Base-by-base conservation (phyloP, 2,329 filamentous ascomycete species). In the Fusarium armeniacum region DNA sequence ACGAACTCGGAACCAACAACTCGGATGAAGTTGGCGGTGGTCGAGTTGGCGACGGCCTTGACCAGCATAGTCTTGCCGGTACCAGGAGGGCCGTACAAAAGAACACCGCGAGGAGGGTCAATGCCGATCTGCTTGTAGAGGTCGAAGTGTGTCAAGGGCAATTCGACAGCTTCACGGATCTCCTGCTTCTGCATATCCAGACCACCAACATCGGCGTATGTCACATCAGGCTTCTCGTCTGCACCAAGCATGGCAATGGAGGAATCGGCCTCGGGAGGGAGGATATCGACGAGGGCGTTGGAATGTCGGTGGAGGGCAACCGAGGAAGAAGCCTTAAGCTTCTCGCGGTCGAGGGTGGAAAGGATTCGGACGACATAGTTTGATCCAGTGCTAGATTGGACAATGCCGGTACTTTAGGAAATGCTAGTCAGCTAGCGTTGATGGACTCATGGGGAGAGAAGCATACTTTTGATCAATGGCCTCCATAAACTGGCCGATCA, bases 181-280 rank as follows among this genome's bases (percentile, higher is more conserved):
- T 99, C 96, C 83, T 99, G 96, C 86, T 99, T 99, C 84, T 99
- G 96, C 96, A 99, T 99, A 77, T 99, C 96, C 72, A 98, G 83
- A 50, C 96, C 96, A 85, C 96, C 96, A 67, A 99, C 96, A 81
- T 99, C 96, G 67, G 94, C 95, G 77, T 99, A 99, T 44, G 94
- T 97, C 64, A 99, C 93, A 81, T 99, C 96, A 35, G 96, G 96
- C 87, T 98, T 99, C 87, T 99, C 96, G 77, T 97, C 93, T 60
- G 91, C 88, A 65, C 95, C 95, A 56, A 99, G 88, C 96, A 99
- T 99, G 71, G 96, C 96, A 79, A 99, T 99, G 40, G 94, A 98
- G 38, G 94, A 98, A 83, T 99, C 96, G 65, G 96, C 96, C 85
- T 99, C 96, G 6, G 96, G 96, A n/a, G 96, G 96, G 13, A 99